Conservation (phyloP, 2,329 filamentous ascomycete genomes). For the Aspergillus aculeatus region DNA sequence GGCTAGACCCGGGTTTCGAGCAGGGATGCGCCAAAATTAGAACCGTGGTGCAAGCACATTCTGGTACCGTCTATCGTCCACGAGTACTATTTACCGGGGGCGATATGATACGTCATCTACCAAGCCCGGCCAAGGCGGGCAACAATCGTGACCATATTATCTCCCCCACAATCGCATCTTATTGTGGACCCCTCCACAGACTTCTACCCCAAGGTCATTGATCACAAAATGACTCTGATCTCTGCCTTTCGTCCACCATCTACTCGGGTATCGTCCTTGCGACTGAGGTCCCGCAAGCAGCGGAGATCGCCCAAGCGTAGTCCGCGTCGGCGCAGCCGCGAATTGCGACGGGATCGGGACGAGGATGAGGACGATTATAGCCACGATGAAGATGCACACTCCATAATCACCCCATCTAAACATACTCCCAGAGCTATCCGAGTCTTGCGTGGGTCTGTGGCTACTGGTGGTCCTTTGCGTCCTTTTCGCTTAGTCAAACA, state of each 20-base stretch:
- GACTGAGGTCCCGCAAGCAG: slow-evolving; percentile 24
- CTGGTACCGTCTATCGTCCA: not conserved
- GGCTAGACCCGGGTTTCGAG: too few species aligned
- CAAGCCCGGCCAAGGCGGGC: slow-evolving; percentile 5
- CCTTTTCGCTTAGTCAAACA: slow-evolving; percentile 56
- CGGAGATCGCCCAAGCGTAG: slow-evolving; percentile 15
- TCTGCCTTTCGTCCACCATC: slow-evolving; percentile 37
- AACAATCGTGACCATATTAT: not conserved
- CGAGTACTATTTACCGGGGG: not conserved
- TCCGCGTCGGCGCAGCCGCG: not conserved
- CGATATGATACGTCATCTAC: slow-evolving; percentile 7
- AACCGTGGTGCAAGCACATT: not conserved
- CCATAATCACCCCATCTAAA: slow-evolving; percentile 39
- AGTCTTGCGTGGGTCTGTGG: slow-evolving; percentile 32
- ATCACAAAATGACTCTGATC: slow-evolving; percentile 28
- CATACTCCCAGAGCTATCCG: slow-evolving; percentile 35
- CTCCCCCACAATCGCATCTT: not conserved
- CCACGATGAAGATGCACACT: slow-evolving; percentile 31
- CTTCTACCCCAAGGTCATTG: not conserved
- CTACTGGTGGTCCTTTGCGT: slow-evolving; percentile 45
- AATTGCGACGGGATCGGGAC: slow-evolving; percentile 5
- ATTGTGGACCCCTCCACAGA: not conserved
- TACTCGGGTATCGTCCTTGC: slow-evolving; percentile 26
- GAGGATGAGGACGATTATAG: slow-evolving; percentile 14
- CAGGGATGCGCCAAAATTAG: not conserved